A percentile compares a stretch with the other conserved stretches of the same genome.
These are phyloP conservation scores for Cochlearia excelsa DNA, from an alignment of 345 rosid genomes.

Conservation along the genomic window DNA sequence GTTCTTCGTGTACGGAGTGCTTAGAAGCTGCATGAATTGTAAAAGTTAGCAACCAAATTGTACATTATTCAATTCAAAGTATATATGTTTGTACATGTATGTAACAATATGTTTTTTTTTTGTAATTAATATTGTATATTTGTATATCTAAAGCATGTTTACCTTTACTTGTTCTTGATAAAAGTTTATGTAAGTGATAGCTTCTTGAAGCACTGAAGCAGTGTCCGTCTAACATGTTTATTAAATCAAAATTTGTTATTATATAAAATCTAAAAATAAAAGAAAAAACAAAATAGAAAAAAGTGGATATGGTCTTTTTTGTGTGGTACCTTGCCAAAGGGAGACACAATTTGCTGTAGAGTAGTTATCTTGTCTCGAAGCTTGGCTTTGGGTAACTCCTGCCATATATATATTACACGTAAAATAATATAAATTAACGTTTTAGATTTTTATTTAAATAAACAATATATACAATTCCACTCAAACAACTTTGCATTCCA, in stretches of 20 bases:
- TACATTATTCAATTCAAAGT: not conserved
- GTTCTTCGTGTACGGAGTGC: slow-evolving; percentile 75
- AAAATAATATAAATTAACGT: not conserved
- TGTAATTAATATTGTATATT: not conserved
- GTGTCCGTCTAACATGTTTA: slow-evolving; percentile 69
- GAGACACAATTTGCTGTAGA: slow-evolving; percentile 96
- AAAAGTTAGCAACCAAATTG: slow-evolving; percentile 15
- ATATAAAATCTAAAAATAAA: not conserved
- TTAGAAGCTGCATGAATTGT: slow-evolving; percentile 49
- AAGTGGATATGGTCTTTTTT: slow-evolving; percentile 7
- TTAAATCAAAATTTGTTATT: slow-evolving; percentile 7
- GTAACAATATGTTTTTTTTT: not conserved
- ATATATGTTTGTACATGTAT: not conserved
- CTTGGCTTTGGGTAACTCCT: slow-evolving; percentile 81
- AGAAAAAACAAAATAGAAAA: not conserved
- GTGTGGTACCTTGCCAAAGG: slow-evolving; percentile 79
- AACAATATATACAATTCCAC: no score
- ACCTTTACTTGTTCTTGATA: slow-evolving; percentile 89
- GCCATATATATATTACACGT: not conserved
- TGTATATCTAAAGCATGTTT: not conserved
- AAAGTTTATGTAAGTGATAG: slow-evolving; percentile 69
- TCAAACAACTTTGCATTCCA: no score
- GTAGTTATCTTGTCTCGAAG: slow-evolving; percentile 78
- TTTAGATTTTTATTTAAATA: not conserved
- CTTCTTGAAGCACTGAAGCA: slow-evolving; percentile 81